Conservation (phyloP, 1,284 basidiomycete species). For the Ganoderma sinense region DNA sequence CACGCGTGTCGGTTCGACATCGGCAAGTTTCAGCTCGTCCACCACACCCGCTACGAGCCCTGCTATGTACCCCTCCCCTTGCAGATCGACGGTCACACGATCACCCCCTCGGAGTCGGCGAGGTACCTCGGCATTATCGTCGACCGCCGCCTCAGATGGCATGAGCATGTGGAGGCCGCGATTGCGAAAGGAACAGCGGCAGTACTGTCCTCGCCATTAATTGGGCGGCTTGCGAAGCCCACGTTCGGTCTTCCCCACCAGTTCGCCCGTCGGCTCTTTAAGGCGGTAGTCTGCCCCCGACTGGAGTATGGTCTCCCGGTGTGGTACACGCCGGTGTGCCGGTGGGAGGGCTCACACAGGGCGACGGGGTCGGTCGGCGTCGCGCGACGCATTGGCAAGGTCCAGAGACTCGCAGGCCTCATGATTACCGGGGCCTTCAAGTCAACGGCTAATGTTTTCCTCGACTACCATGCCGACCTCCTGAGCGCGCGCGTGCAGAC, state of each 20-base stretch:
- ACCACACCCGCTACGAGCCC: neutral
- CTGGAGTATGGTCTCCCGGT: too few species aligned
- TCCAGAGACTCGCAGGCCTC: too few species aligned
- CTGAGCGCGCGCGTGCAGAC: neutral
- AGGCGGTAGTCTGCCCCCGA: neutral
- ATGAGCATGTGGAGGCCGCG: constrained; percentile 11
- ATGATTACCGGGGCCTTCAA: neutral
- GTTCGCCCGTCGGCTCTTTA: neutral
- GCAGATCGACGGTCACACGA: neutral
- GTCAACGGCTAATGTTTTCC: too few species aligned
- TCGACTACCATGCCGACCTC: neutral
- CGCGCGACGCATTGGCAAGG: too few species aligned
- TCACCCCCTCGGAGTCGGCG: neutral
- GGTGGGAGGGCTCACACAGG: too few species aligned
- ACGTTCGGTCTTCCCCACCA: neutral
- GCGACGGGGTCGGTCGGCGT: too few species aligned
- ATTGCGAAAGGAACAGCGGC: neutral
- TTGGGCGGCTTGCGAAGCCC: neutral
- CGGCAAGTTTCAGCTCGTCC: constrained; percentile 12
- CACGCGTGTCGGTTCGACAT: constrained; percentile 17
- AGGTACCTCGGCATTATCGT: constrained; percentile 2
- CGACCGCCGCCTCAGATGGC: constrained; percentile 9
- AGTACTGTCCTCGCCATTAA: neutral
- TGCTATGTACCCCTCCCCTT: constrained; percentile 6
- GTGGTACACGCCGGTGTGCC: too few species aligned